phyloP scores from a whole-genome alignment of 805 yeast genomes.

The Ogataea siamensis region DNA sequence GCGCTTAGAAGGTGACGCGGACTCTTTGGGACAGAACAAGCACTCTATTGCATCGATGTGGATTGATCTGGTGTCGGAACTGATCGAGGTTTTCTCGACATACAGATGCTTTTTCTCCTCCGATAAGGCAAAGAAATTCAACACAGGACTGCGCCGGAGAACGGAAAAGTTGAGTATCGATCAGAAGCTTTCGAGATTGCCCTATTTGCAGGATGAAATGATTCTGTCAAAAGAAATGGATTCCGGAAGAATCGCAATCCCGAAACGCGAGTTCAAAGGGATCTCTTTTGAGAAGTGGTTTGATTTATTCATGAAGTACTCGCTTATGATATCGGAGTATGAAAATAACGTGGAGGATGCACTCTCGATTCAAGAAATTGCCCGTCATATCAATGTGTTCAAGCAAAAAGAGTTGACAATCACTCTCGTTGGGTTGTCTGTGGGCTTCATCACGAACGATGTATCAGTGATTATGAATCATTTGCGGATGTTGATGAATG shows the following conservation, averaged over 20 bases:
- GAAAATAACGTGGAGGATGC: conserved; percentile 61
- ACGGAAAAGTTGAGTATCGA: conserved; percentile 64
- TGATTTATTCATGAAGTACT: conserved; percentile 73
- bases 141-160: conserved; percentile 64
- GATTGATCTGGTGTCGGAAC: conserved; percentile 79
- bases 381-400: conserved; percentile 77
- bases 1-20: conserved; percentile 41
- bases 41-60: conserved; percentile 69
- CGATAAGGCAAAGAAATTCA: conserved; percentile 67
- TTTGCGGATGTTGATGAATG: conserved; percentile 61
- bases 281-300: conserved; percentile 81
- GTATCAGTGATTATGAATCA: conserved; percentile 52
- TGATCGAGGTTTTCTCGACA: conserved; percentile 78
- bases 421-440: conserved; percentile 64
- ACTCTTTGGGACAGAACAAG: conserved; percentile 34
- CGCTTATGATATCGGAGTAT: conserved; percentile 61
- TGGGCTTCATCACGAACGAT: conserved; percentile 47
- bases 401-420: conserved; percentile 57
- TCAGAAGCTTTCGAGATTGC: conserved; percentile 67
- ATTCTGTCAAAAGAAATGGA: conserved; percentile 32
- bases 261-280: conserved; percentile 68
- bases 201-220: conserved; percentile 60
- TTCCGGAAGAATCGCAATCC: conserved; percentile 32
- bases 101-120: conserved; percentile 77
- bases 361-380: conserved; percentile 65